Conservation (phyloP, 352 stramenopile species). For the Phytophthora pluvialis region DNA sequence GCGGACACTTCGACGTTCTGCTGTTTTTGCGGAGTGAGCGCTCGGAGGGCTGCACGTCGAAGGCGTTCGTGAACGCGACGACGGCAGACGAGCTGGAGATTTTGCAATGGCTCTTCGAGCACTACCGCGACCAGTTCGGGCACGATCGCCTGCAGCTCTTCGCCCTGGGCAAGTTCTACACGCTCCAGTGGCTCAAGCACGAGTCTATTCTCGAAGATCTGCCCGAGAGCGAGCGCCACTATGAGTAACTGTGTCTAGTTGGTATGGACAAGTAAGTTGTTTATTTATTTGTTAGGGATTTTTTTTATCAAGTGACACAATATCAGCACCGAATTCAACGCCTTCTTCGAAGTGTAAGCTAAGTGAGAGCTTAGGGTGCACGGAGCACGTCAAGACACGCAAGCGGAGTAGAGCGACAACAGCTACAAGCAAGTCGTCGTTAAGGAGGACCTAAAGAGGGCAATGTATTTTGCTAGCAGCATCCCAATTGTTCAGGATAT, state of each 20-base stretch:
- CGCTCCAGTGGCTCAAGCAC: constrained; percentile 46
- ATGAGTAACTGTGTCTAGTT: constrained; percentile 32
- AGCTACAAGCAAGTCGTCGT: no score
- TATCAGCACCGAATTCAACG: constrained; percentile 15
- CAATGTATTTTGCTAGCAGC: no score
- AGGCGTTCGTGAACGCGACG: constrained; percentile 50
- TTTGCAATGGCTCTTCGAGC: constrained; percentile 46
- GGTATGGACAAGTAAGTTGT: constrained; percentile 29
- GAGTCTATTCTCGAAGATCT: constrained; percentile 32
- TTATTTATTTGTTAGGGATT: constrained; percentile 40
- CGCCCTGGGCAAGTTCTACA: constrained; percentile 46
- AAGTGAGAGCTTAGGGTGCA: no score
- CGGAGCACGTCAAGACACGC: no score
- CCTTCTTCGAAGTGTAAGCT: neutral
- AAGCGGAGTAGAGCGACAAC: no score
- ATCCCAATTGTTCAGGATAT: no score
- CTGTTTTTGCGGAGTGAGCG: constrained; percentile 40
- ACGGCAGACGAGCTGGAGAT: constrained; percentile 41
- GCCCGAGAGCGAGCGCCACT: constrained; percentile 35
- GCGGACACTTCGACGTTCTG: constrained; percentile 51
- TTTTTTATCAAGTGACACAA: constrained; percentile 33
- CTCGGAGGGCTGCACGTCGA: constrained; percentile 29
- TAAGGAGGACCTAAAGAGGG: no score
- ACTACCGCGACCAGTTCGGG: constrained; percentile 35
- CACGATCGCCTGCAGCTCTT: constrained; percentile 44